phyloP scores from a whole-genome alignment of 495 filamentous ascomycete genomes.

The Tuber umbilicatum region DNA sequence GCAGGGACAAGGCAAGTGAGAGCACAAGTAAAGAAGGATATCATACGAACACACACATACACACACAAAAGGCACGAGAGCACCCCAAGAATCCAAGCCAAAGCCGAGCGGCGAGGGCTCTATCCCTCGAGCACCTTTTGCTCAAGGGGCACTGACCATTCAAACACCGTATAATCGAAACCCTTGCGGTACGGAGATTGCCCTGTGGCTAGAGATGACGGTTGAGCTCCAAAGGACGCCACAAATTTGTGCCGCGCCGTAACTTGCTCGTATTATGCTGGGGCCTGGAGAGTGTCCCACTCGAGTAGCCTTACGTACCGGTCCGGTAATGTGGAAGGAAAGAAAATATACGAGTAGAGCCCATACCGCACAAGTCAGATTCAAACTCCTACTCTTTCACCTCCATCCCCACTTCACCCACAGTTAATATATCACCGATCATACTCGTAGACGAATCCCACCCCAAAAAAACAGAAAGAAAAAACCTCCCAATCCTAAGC shows the following conservation, averaged over 20 bases:
- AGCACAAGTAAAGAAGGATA: background rate
- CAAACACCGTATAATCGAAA: background rate
- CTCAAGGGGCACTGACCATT: background rate
- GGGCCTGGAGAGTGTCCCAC: too few species aligned
- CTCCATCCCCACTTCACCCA: too few species aligned
- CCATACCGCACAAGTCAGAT: background rate
- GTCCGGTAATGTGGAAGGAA: background rate
- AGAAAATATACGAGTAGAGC: background rate
- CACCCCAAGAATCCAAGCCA: background rate
- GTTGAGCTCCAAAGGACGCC: background rate
- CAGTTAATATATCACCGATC: too few species aligned
- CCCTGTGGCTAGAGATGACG: background rate
- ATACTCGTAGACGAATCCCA: too few species aligned
- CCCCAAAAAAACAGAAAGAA: background rate
- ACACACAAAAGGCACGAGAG: constrained; percentile 3
- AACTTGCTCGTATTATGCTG: too few species aligned
- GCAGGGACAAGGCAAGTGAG: background rate
- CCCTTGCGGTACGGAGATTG: background rate
- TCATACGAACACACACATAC: background rate
- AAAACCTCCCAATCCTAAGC: background rate
- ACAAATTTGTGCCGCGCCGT: background rate
- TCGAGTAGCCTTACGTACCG: too few species aligned
- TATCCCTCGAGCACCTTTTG: background rate
- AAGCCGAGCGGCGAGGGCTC: background rate
- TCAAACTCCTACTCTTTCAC: background rate